Conservation (phyloP, 75 land plant species). For the Selaginella moellendorffii region DNA sequence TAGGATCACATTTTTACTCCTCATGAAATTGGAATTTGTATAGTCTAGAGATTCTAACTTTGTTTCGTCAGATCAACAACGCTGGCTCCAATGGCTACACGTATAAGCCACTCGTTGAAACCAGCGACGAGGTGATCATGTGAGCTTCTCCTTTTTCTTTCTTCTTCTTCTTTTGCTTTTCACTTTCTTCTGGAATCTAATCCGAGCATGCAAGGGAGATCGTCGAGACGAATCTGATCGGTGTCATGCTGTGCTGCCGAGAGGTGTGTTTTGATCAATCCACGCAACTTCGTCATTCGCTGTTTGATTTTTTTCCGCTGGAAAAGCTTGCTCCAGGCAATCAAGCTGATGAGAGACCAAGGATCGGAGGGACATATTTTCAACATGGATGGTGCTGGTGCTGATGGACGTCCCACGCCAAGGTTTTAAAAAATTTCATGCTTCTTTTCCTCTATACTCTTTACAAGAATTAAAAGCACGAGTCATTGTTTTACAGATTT, state of each 20-base stretch:
- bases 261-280: slow-evolving; percentile 31
- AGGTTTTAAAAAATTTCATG: slow-evolving; percentile 38
- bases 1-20: no score
- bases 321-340: slow-evolving; percentile 74
- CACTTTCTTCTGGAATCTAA: neutral
- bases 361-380: slow-evolving; percentile 90
- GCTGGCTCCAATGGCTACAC: slow-evolving; percentile 99
- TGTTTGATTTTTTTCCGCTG: no score
- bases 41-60: neutral
- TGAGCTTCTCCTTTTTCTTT: no score
- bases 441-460: no score
- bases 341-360: slow-evolving; percentile 71
- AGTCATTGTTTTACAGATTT: slow-evolving; percentile 56
- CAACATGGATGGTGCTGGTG: slow-evolving; percentile 99
- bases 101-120: slow-evolving; percentile 72
- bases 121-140: slow-evolving; percentile 90
- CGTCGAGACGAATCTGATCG: slow-evolving; percentile 87
- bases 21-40: no score
- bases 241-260: slow-evolving; percentile 94
- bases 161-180: neutral
- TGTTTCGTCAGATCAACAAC: slow-evolving; percentile 69
- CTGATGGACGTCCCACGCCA: slow-evolving; percentile 97
- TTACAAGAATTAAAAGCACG: no score
- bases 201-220: slow-evolving; percentile 49
- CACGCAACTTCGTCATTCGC: neutral